These are phyloP conservation scores for Suillus hirtellus DNA, from an alignment of 768 basidiomycete genomes.

Conservation along the genomic window DNA sequence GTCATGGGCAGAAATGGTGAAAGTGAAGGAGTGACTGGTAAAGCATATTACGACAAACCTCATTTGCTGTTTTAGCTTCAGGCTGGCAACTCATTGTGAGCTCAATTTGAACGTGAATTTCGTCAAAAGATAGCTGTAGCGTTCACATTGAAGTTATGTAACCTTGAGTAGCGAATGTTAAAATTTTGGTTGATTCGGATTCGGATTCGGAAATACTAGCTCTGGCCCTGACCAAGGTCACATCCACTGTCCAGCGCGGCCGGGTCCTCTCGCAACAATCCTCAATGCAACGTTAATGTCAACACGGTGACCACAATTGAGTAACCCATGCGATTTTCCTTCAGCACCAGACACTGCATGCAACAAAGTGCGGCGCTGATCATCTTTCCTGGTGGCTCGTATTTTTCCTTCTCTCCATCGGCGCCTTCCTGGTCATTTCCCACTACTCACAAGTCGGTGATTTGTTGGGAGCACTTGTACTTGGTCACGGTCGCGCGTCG, in stretches of 20 bases:
- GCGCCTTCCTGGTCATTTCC: constrained; percentile 32
- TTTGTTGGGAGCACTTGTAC: constrained; percentile 23
- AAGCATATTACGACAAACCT: constrained; percentile 40
- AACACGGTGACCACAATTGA: constrained; percentile 18
- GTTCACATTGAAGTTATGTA: no score
- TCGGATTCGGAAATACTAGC: no score
- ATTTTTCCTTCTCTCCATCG: constrained; percentile 32
- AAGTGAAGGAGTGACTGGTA: constrained; percentile 42
- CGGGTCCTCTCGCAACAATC: constrained; percentile 9
- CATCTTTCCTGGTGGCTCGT: constrained; percentile 33
- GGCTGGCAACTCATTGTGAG: neutral
- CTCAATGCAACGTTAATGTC: constrained; percentile 29
- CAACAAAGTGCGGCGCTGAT: constrained; percentile 32
- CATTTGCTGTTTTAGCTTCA: neutral
- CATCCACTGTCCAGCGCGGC: no score
- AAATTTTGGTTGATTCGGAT: no score
- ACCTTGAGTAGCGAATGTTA: neutral
- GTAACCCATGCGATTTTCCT: constrained; percentile 20
- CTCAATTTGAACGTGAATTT: no score
- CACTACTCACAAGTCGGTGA: constrained; percentile 30
- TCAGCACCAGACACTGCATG: constrained; percentile 29
- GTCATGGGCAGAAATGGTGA: no score
- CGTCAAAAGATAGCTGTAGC: no score
- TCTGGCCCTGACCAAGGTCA: no score
- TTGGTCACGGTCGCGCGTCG: constrained; percentile 32